These are phyloP conservation scores for Myriosclerotinia scirpicola DNA, from an alignment of 2,329 filamentous ascomycete species.

Conservation along the genomic window DNA sequence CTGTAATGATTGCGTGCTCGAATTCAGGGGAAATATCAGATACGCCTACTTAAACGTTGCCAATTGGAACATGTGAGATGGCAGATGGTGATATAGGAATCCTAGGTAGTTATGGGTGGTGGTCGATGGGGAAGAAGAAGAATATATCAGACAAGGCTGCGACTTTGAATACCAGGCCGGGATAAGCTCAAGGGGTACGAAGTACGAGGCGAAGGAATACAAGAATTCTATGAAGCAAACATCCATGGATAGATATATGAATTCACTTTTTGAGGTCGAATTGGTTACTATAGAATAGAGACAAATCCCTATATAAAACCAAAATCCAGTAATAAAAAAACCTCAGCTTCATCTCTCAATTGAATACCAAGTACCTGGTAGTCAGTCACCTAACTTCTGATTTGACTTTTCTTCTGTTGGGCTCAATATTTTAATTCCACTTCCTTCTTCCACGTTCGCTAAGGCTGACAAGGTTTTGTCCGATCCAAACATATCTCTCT, in stretches of 20 bases:
- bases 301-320: not conserved
- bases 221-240: not conserved
- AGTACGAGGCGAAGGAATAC: not conserved
- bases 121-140: not conserved
- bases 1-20: not conserved
- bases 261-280: not conserved
- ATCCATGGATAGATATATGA: too few species aligned
- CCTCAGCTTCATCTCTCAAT: not conserved
- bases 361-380: too few species aligned
- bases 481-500: constrained; percentile 12
- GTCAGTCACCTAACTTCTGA: too few species aligned
- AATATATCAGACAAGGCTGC: constrained; percentile 12
- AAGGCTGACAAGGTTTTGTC: constrained; percentile 23
- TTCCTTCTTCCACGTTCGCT: constrained; percentile 24
- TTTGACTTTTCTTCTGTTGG: not conserved
- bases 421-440: constrained; percentile 11
- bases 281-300: not conserved
- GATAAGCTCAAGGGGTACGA: not conserved
- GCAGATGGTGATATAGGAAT: not conserved
- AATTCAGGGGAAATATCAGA: not conserved
- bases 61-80: not conserved
- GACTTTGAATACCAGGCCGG: not conserved
- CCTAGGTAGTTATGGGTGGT: not conserved
- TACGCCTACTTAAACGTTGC: not conserved
- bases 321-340: not conserved